Evolutionary conservation across 352 stramenopile genomes (phyloP), one percentile per base, ranked within the genome.

Genomic region (Phytopythium helicoides): DNA sequence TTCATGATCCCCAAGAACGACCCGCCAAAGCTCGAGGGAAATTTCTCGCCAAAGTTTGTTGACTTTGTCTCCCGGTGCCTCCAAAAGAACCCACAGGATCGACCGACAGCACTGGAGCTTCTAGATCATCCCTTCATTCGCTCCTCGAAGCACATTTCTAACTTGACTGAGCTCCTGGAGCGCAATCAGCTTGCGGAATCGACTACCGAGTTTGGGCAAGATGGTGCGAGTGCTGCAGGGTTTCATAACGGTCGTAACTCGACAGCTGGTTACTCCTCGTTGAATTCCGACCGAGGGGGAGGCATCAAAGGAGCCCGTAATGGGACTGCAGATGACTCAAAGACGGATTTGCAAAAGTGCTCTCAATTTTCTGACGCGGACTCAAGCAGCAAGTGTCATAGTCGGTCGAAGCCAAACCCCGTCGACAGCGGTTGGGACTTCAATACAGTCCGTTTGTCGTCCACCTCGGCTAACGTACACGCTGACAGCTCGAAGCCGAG

Each of bases 1-100:
- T 99, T 99, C 68, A 88, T 99, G 59, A 99, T 99, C 66, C 96
- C 97, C 6, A 96, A 92, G 37, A 96, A 96, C 68, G 86, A 95
- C 8, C 87, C 92, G 36, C 89, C 94, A 3, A 75, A 64, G 31
- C 74, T 98, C 8, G 79, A 93, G 40, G 82, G 68, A 33, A 71
- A 62, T 26, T 93, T 93, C 53, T 91, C 82, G n/a, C 31, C 64
- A 12, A 68, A 69, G 47, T 88, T 94, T 53, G 76, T 87, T 36
- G 81, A 98, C 61, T 98, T 98, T 64, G 77, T 98, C 12, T 70
- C 70, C 1, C 60, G 65, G 31, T 98, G 92, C 57, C 66, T 98
- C 39, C 70, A 86, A 28, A 98, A 97, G 51, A 60, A 80, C 8
- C 86, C 92, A 1, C 76, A 91, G 1, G 74, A 92, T 19, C 84